phyloP scores from a whole-genome alignment of 78 protist genomes.

The Dictyostelium citrinum region DNA sequence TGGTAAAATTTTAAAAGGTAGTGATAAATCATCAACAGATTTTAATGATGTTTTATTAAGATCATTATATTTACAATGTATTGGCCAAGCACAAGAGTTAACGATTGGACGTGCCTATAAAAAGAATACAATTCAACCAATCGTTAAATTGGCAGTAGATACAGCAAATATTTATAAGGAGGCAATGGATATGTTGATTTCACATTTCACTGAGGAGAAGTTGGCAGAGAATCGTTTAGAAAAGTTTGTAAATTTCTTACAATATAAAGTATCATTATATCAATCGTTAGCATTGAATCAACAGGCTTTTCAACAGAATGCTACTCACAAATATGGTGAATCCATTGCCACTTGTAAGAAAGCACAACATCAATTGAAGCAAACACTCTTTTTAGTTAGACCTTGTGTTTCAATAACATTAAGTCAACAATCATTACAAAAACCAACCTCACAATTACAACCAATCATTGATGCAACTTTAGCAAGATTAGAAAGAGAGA shows the following conservation, averaged over 20 bases:
- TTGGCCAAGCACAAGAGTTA: constrained; percentile 61
- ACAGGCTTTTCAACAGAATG: constrained; percentile 21
- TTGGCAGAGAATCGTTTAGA: background rate
- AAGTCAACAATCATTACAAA: background rate
- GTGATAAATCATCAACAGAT: constrained; percentile 11
- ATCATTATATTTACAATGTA: constrained; percentile 17
- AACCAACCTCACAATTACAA: background rate
- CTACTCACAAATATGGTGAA: constrained; percentile 55
- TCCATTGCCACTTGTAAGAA: constrained; percentile 26
- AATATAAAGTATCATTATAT: constrained; percentile 26
- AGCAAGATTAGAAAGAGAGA: constrained; percentile 51
- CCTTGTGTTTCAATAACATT: constrained; percentile 15
- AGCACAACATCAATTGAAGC: background rate
- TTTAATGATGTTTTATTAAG: constrained; percentile 16
- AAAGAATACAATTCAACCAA: constrained; percentile 38
- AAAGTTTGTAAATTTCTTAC: background rate
- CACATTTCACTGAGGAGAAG: background rate
- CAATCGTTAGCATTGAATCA: constrained; percentile 14
- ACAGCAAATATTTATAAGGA: constrained; percentile 41
- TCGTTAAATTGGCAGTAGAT: constrained; percentile 41
- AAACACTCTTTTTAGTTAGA: background rate
- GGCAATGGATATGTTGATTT: background rate
- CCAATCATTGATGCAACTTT: constrained; percentile 3
- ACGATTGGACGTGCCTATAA: constrained; percentile 63
- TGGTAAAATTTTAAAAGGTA: background rate